Conservation (phyloP, 495 filamentous ascomycete genomes). For the Astrothelium macrocarpum region DNA sequence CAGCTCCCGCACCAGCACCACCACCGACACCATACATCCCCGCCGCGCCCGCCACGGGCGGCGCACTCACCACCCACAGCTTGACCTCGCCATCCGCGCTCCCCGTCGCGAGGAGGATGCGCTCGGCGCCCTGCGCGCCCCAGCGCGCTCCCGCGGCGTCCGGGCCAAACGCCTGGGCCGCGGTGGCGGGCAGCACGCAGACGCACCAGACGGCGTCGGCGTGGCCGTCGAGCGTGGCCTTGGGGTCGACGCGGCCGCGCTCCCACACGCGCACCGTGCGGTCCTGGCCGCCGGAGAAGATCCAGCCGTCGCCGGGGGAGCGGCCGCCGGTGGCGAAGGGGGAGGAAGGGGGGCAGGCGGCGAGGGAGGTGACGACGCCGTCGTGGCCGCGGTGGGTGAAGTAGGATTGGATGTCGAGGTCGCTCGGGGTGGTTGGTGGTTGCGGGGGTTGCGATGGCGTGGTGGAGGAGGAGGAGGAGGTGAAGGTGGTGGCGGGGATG, state of each 20-base stretch:
- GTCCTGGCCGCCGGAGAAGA: constrained; percentile 95
- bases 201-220: constrained; percentile 94
- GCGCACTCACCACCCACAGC: constrained; percentile 90
- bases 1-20: not conserved
- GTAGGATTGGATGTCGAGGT: constrained; percentile 83
- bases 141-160: constrained; percentile 38
- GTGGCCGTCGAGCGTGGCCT: constrained; percentile 88
- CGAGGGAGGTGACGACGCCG: constrained; percentile 77
- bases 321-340: constrained; percentile 83
- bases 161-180: constrained; percentile 65
- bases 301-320: constrained; percentile 83
- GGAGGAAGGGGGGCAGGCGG: constrained; percentile 74
- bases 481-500: constrained; percentile 62
- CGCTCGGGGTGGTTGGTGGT: constrained; percentile 44
- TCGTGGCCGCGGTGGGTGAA: constrained; percentile 91
- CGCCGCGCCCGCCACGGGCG: constrained; percentile 40
- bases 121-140: constrained; percentile 51
- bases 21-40: not conserved
- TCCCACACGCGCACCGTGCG: constrained; percentile 92
- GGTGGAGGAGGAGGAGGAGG: no score
- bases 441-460: constrained; percentile 41
- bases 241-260: constrained; percentile 82
- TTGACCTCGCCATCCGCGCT: constrained; percentile 85
- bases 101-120: constrained; percentile 82
- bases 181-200: constrained; percentile 81